Conservation (phyloP, 2,329 filamentous ascomycete genomes). For the Cladosporium austrohemisphaericum region DNA sequence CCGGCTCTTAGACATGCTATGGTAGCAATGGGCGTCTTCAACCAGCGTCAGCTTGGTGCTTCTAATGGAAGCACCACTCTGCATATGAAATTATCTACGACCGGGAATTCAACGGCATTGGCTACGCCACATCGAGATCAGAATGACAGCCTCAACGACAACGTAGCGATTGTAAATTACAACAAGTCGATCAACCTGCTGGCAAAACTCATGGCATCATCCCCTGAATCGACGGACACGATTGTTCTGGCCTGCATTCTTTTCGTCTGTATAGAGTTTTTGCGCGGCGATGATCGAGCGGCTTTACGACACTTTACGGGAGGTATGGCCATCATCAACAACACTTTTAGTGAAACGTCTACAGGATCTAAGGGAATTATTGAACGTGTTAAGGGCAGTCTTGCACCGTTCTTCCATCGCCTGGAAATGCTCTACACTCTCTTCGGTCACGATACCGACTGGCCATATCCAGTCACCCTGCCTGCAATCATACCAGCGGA, state of each 20-base stretch:
- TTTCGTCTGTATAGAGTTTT: slow-evolving; percentile 15
- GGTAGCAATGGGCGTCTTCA: slow-evolving; percentile 18
- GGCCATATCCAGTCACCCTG: slow-evolving; percentile 1
- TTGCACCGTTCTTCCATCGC: slow-evolving; percentile 13
- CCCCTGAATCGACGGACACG: background rate
- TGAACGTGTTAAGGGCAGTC: background rate
- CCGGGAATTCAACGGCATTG: background rate
- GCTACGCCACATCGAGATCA: background rate
- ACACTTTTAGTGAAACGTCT: background rate
- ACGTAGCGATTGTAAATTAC: slow-evolving; percentile 5
- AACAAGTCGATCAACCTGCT: slow-evolving; percentile 12
- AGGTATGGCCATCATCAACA: slow-evolving; percentile 4
- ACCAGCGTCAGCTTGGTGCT: background rate
- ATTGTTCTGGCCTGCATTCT: slow-evolving; percentile 11
- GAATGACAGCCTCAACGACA: background rate
- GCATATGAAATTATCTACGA: background rate
- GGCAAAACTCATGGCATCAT: background rate
- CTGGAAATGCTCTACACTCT: slow-evolving; percentile 9
- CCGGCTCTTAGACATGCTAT: slow-evolving; percentile 16
- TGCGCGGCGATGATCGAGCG: slow-evolving; percentile 1
- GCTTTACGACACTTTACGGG: slow-evolving; percentile 11
- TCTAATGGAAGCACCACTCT: background rate
- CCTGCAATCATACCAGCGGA: background rate
- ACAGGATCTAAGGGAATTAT: background rate
- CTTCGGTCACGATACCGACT: slow-evolving; percentile 1